Evolutionary conservation across 1,139 yeast species (phyloP).

Genomic region (Yamadazyma siamensis): DNA sequence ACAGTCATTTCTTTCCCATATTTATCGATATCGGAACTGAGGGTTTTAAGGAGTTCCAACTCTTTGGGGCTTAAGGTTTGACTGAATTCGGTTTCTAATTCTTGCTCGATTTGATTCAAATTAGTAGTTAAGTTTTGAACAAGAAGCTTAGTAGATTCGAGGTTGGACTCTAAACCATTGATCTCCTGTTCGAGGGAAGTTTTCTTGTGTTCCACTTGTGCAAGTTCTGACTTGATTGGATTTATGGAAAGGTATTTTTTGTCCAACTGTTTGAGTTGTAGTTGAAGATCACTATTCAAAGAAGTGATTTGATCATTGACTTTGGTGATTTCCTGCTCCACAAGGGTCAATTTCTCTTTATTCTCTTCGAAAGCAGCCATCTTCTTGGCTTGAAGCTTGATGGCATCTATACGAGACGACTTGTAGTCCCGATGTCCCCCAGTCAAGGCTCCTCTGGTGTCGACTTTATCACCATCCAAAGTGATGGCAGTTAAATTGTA

Average conservation of each 20-base stretch:
- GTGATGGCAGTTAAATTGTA: constrained; percentile 77
- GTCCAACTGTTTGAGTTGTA: constrained; percentile 35
- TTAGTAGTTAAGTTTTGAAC: constrained; percentile 26
- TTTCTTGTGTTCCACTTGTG: constrained; percentile 39
- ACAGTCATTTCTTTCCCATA: constrained; percentile 41
- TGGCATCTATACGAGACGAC: constrained; percentile 66
- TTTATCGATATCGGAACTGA: constrained; percentile 37
- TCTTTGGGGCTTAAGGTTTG: constrained; percentile 47
- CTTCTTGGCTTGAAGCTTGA: constrained; percentile 53
- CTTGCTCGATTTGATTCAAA: constrained; percentile 43
- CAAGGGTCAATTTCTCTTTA: constrained; percentile 21
- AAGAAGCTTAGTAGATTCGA: constrained; percentile 21
- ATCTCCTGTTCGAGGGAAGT: constrained; percentile 43
- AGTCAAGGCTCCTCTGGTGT: constrained; percentile 74
- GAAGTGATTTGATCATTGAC: constrained; percentile 27
- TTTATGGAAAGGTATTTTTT: constrained; percentile 37
- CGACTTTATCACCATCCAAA: constrained; percentile 87
- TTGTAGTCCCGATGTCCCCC: constrained; percentile 85
- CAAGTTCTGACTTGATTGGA: constrained; percentile 39
- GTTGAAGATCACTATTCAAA: constrained; percentile 44
- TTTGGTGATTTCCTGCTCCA: constrained; percentile 20
- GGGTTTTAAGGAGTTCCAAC: constrained; percentile 28
- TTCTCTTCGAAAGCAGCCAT: constrained; percentile 44
- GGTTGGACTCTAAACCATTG: constrained; percentile 20
- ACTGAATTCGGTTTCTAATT: constrained; percentile 53